Evolutionary conservation across 83 land plant genomes (phyloP).

Genomic region (Diphasiastrum complanatum): DNA sequence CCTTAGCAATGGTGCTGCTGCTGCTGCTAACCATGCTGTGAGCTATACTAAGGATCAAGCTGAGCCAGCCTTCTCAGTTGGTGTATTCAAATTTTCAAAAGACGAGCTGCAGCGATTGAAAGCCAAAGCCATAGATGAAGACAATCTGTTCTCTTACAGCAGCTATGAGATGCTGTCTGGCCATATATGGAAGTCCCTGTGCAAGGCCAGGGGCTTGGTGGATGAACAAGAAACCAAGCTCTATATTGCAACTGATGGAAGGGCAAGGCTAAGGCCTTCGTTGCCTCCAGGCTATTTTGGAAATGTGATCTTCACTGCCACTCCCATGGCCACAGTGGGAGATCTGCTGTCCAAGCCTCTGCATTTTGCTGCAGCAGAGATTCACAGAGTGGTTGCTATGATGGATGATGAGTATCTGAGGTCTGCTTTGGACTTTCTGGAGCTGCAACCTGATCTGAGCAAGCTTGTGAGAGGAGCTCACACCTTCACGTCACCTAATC

Average conservation of each 20-base stretch:
- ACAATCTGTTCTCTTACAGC: constrained; percentile 32
- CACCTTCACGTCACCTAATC: constrained; percentile 54
- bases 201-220: constrained; percentile 7
- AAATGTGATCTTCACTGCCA: constrained; percentile 46
- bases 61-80: constrained; percentile 23
- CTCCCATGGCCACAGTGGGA: constrained; percentile 48
- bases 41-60: not conserved
- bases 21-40: not conserved
- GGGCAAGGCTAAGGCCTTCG: constrained; percentile 22
- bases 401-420: constrained; percentile 71
- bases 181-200: constrained; percentile 47
- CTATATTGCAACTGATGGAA: constrained; percentile 30
- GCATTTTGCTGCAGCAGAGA: constrained; percentile 40
- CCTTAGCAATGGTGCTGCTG: not conserved
- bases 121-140: constrained; percentile 9
- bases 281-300: constrained; percentile 33
- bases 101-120: constrained; percentile 5
- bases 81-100: constrained; percentile 5
- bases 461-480: constrained; percentile 57
- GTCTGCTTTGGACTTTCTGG: constrained; percentile 71
- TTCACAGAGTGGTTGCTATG: constrained; percentile 44
- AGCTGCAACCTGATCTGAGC: constrained; percentile 53
- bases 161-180: constrained; percentile 60
- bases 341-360: constrained; percentile 44
- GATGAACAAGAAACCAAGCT: constrained; percentile 27